Evolutionary conservation across 2,329 filamentous ascomycete genomes (phyloP), one percentile per base, ranked within the genome.

Genomic region (Colletotrichum simmondsii): DNA sequence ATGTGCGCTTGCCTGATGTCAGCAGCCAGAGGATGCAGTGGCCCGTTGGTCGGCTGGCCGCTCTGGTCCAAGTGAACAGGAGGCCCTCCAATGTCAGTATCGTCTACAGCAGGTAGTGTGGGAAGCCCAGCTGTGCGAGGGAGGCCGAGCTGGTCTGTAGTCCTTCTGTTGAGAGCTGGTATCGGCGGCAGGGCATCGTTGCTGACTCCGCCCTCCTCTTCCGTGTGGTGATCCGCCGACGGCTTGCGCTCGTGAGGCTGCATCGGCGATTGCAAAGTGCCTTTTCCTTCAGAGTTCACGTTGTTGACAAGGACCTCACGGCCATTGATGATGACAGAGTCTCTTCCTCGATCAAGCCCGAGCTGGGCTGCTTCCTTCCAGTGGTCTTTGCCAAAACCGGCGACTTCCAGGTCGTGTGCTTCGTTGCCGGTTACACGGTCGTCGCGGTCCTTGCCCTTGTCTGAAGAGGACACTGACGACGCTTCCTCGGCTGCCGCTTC

Each of bases 1-100:
- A 99, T 90, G 42, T 90, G 85, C 0, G 95, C 94, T 24, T 88
- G 89, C 71, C 90, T 90, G 77, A 98, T 92, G 69, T 97, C 94
- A 10, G 91, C 85, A 61, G 89, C 85, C 75, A 90, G 81, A 10
- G 87, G 86, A 81, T 91, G 88, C 65, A 89, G 83, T 26, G 80
- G 77, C 28, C 83, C 82, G 30, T 81, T 80, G 11, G 78, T 81
- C 12, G 87, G 84, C 54, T 87, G 88, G 35, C 88, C 89, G 19
- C 84, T 84, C 35, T 87, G 83, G 63, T 91, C 89, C 37, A 86
- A 83, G 68, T 87, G 87, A 26, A 90, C 81, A n/a, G 91, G 87
- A 24, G 94, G 93, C 0, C 93, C 94, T 37, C 93, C 93, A 78
- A 95, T 96, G 78, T 97, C 95, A 5, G 92, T 93, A 77, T 98